A percentile compares a stretch with the other conserved stretches of the same genome.
Conservation (phyloP, 257 asterid species). For the Petrea volubilis region DNA sequence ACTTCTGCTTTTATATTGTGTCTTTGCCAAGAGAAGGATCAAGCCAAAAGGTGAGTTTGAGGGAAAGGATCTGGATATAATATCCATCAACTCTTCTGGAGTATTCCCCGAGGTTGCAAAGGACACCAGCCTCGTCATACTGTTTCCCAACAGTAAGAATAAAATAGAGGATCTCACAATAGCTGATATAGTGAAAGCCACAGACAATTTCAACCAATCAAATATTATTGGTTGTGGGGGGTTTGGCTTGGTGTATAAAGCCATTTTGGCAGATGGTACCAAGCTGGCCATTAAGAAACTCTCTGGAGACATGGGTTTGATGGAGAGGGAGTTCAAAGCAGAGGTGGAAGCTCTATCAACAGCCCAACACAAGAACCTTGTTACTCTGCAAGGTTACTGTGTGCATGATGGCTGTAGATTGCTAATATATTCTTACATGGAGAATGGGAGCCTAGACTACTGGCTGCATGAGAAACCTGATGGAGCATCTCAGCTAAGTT, state of each 20-base stretch:
- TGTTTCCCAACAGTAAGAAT: constrained; percentile 68
- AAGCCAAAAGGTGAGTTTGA: constrained; percentile 49
- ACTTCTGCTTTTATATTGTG: constrained; percentile 61
- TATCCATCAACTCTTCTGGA: constrained; percentile 77
- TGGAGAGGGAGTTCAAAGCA: constrained; percentile 97
- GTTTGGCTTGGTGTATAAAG: constrained; percentile 90
- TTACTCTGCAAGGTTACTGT: constrained; percentile 86
- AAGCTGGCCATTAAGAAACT: constrained; percentile 90
- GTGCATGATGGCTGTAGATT: constrained; percentile 82
- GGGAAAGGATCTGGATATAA: constrained; percentile 48
- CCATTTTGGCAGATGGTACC: constrained; percentile 69
- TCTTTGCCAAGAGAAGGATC: constrained; percentile 66
- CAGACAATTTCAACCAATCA: constrained; percentile 84
- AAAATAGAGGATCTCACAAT: constrained; percentile 67
- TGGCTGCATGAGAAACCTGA: constrained; percentile 93
- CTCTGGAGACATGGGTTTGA: constrained; percentile 90
- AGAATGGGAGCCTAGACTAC: constrained; percentile 91
- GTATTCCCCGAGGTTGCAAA: constrained; percentile 57
- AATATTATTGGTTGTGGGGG: constrained; percentile 97
- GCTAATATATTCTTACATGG: constrained; percentile 88
- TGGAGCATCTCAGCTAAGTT: constrained; percentile 75
- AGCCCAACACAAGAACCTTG: constrained; percentile 90
- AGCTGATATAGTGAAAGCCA: constrained; percentile 77
- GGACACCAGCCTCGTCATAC: constrained; percentile 67
- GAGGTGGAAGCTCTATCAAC: constrained; percentile 93